These are phyloP conservation scores for Kodamaea derodonti DNA, from an alignment of 1,139 yeast species.

Conservation along the genomic window DNA sequence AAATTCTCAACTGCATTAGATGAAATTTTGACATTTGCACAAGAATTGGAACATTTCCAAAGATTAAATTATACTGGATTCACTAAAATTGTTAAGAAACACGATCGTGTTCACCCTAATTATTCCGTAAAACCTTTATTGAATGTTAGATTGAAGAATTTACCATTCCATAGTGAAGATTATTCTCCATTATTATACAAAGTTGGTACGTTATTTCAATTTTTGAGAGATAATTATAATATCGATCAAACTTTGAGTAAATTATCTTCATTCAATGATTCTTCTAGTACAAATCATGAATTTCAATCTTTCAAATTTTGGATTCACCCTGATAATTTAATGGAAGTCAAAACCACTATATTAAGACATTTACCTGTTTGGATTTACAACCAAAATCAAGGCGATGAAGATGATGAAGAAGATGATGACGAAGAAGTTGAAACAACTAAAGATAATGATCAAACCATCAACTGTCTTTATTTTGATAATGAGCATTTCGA, in stretches of 20 bases:
- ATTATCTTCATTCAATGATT: conserved; percentile 45
- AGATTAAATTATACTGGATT: conserved; percentile 93
- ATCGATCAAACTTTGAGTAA: conserved; percentile 40
- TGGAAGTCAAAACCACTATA: conserved; percentile 94
- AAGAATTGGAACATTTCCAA: conserved; percentile 84
- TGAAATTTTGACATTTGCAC: conserved; percentile 67
- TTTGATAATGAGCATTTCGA: conserved; percentile 84
- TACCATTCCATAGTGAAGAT: conserved; percentile 94
- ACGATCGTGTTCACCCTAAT: conserved; percentile 81
- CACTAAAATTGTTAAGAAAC: conserved; percentile 90
- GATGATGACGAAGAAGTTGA: conserved; percentile 24
- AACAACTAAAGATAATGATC: conserved; percentile 48
- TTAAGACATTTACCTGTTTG: conserved; percentile 90
- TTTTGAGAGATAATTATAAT: conserved; percentile 64
- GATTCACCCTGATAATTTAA: conserved; percentile 92
- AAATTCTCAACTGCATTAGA: conserved; percentile 67
- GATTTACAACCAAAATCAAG: conserved; percentile 55
- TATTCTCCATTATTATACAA: conserved; percentile 87
- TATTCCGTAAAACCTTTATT: conserved; percentile 86
- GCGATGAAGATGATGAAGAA: conserved; percentile 22
- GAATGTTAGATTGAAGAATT: conserved; percentile 78
- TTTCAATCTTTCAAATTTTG: conserved; percentile 86
- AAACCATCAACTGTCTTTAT: conserved; percentile 80
- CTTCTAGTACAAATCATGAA: conserved; percentile 49
- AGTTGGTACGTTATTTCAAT: conserved; percentile 75